Evolutionary conservation across 768 basidiomycete species (phyloP).

Genomic region (Tremella mesenterica): DNA sequence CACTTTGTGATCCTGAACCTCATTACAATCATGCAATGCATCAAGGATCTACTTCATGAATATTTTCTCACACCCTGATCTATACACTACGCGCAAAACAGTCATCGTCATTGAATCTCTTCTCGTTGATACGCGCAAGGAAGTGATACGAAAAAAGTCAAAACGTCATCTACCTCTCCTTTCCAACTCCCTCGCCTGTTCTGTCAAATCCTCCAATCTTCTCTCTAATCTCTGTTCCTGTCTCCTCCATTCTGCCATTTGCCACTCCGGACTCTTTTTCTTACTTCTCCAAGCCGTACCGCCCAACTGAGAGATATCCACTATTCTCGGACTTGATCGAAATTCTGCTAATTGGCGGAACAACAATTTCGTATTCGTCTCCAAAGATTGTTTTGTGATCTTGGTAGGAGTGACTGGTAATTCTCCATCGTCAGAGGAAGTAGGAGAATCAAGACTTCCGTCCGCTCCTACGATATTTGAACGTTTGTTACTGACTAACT

Average conservation of each 20-base stretch:
- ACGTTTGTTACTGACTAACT: too few species aligned
- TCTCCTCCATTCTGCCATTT: conserved; percentile 59
- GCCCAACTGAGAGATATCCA: conserved; percentile 64
- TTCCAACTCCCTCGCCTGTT: conserved; percentile 11
- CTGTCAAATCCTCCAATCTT: conserved; percentile 57
- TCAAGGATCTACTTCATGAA: too few species aligned
- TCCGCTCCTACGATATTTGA: too few species aligned
- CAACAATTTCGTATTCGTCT: conserved; percentile 73
- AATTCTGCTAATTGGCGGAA: conserved; percentile 83
- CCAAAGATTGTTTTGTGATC: conserved; percentile 50
- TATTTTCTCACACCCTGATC: neutral
- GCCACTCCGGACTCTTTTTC: conserved; percentile 71
- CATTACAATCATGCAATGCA: neutral
- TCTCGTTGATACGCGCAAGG: too few species aligned
- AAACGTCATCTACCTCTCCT: neutral
- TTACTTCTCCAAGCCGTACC: conserved; percentile 62
- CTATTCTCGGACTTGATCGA: conserved; percentile 71
- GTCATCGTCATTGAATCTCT: neutral
- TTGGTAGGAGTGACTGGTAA: conserved; percentile 5
- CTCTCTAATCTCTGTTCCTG: conserved; percentile 59
- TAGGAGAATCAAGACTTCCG: conserved; percentile 49
- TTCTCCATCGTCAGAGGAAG: conserved; percentile 50
- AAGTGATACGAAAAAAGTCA: too few species aligned
- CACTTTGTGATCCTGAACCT: neutral
- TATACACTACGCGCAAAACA: neutral